A percentile compares a stretch with the other conserved stretches of the same genome.
Evolutionary conservation across 1,284 basidiomycete genomes (phyloP).

Genomic region (Coniferiporia sulphurascens): DNA sequence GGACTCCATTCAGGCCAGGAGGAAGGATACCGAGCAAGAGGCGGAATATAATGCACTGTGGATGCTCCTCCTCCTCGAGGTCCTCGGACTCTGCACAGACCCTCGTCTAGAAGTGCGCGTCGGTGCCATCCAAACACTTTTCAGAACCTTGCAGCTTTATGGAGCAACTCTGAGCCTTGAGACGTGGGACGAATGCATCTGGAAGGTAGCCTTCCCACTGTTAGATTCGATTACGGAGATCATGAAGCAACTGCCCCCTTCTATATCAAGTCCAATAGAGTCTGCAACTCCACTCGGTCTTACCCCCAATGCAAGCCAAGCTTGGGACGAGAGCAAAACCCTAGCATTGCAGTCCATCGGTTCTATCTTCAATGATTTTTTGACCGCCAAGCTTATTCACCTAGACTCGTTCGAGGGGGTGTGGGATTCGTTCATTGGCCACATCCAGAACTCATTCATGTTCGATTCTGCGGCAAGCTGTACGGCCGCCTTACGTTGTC

Average conservation of each 20-base stretch:
- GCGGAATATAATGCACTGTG: constrained; percentile 78
- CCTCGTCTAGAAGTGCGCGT: constrained; percentile 82
- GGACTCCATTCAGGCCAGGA: constrained; percentile 81
- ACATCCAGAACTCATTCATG: constrained; percentile 66
- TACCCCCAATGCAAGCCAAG: constrained; percentile 30
- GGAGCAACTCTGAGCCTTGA: constrained; percentile 73
- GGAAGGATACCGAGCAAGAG: constrained; percentile 58
- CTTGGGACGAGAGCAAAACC: constrained; percentile 87
- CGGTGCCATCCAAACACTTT: constrained; percentile 92
- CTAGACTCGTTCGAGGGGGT: constrained; percentile 65
- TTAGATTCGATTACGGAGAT: constrained; percentile 66
- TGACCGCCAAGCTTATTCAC: constrained; percentile 67
- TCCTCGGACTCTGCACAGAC: constrained; percentile 82
- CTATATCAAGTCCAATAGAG: constrained; percentile 18
- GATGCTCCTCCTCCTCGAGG: constrained; percentile 86
- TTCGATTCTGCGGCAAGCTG: constrained; percentile 66
- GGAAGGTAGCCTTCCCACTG: constrained; percentile 87
- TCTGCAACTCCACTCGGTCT: constrained; percentile 17
- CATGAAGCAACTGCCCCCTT: constrained; percentile 37
- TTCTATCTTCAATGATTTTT: constrained; percentile 77
- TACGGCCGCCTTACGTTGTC: constrained; percentile 74
- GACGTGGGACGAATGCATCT: constrained; percentile 86
- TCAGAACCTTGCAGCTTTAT: constrained; percentile 91
- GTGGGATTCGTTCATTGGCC: constrained; percentile 69
- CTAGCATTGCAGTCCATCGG: constrained; percentile 84